Conservation (phyloP, 208 protist genomes). For the Trichomonas gallinae region DNA sequence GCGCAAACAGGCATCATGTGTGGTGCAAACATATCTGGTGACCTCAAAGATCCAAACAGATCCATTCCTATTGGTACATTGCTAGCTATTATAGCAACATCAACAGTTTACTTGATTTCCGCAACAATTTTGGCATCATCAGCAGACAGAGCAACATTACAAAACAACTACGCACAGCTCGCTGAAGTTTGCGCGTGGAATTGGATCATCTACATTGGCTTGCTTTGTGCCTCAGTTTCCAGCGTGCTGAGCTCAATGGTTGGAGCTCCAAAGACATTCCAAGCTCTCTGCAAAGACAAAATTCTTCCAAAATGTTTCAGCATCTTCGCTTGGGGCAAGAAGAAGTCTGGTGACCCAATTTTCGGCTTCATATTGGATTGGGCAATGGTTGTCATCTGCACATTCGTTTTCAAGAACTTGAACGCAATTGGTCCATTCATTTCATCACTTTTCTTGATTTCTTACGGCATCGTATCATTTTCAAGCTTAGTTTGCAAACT, state of each 20-base stretch:
- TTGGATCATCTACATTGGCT: not conserved
- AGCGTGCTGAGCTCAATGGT: not conserved
- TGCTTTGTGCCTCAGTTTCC: not conserved
- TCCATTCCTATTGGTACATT: slow-evolving; percentile 44
- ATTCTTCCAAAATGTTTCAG: not conserved
- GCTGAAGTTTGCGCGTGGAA: not conserved
- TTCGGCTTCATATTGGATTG: not conserved
- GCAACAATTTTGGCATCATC: not conserved
- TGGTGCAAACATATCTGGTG: slow-evolving; percentile 52
- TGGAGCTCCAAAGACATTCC: not conserved
- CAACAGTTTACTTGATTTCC: not conserved
- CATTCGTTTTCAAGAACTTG: not conserved
- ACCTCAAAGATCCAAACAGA: slow-evolving; percentile 45
- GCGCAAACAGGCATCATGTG: slow-evolving; percentile 58
- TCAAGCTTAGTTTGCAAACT: slow-evolving; percentile 38
- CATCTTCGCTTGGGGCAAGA: not conserved
- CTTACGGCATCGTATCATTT: slow-evolving; percentile 45
- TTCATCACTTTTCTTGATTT: slow-evolving; percentile 45
- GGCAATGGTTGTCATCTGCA: not conserved
- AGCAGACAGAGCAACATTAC: not conserved
- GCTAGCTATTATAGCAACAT: not conserved
- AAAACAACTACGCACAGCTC: not conserved
- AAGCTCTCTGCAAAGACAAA: not conserved
- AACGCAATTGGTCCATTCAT: not conserved
- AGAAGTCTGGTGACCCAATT: not conserved